Percentiles rank a stretch among this genome's conserved stretches.
These are phyloP conservation scores for Mycena haematopus DNA, from an alignment of 768 basidiomycete genomes.

Conservation along the genomic window DNA sequence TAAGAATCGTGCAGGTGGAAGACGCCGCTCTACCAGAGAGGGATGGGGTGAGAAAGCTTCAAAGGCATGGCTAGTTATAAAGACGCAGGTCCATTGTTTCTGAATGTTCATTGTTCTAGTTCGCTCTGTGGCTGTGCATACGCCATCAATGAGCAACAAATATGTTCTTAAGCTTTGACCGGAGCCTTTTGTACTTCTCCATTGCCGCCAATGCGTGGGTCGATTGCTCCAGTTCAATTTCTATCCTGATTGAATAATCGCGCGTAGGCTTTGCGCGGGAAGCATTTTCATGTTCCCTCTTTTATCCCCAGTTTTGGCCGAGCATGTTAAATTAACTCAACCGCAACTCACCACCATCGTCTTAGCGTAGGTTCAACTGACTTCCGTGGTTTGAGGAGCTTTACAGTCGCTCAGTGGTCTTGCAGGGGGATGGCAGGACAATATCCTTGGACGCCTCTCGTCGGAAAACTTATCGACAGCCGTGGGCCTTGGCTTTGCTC, in stretches of 20 bases:
- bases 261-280: slow-evolving; percentile 71
- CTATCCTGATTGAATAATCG: neutral
- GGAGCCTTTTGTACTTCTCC: slow-evolving; percentile 48
- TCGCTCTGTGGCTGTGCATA: neutral
- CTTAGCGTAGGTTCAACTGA: slow-evolving; percentile 74
- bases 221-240: neutral
- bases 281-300: slow-evolving; percentile 83
- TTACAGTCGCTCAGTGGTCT: slow-evolving; percentile 2
- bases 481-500: slow-evolving; percentile 76
- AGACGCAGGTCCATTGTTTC: neutral
- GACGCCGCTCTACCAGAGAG: slow-evolving; percentile 28
- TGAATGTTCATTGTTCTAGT: neutral
- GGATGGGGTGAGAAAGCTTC: neutral
- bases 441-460: slow-evolving; percentile 75
- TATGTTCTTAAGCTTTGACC: neutral
- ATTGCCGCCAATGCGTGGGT: slow-evolving; percentile 71
- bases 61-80: slow-evolving; percentile 2
- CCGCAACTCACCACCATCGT: slow-evolving; percentile 81
- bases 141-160: neutral
- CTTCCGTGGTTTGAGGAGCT: neutral
- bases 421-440: slow-evolving; percentile 82
- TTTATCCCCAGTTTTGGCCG: slow-evolving; percentile 66
- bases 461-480: slow-evolving; percentile 71
- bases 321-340: slow-evolving; percentile 69
- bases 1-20: slow-evolving; percentile 23